Conservation (phyloP, 768 basidiomycete genomes). For the Tricholoma matsutake region DNA sequence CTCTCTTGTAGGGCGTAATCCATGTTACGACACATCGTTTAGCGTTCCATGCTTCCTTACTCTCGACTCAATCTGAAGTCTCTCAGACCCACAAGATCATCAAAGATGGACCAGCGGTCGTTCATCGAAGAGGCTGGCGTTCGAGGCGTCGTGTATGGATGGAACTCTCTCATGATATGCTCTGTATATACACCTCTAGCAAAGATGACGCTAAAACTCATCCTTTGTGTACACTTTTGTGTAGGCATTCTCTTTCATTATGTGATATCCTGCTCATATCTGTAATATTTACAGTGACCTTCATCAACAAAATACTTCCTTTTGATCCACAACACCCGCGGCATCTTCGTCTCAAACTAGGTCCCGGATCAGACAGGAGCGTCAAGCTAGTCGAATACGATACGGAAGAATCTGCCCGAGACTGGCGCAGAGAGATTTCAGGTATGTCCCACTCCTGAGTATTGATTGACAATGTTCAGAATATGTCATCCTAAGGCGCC, state of each 20-base stretch:
- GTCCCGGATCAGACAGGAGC: constrained; percentile 20
- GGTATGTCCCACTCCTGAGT: constrained; percentile 25
- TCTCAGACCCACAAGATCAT: constrained; percentile 34
- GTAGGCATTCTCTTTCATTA: constrained; percentile 31
- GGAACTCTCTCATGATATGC: constrained; percentile 58
- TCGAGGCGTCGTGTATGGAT: constrained; percentile 54
- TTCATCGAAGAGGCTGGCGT: constrained; percentile 44
- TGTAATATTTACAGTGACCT: constrained; percentile 38
- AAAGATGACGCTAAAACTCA: constrained; percentile 50
- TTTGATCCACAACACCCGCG: constrained; percentile 44
- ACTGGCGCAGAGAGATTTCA: constrained; percentile 47
- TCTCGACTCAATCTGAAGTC: constrained; percentile 39
- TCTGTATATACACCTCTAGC: constrained; percentile 54
- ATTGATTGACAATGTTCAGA: not conserved
- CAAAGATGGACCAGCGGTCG: constrained; percentile 47
- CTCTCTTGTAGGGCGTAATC: constrained; percentile 44
- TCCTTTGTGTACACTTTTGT: constrained; percentile 49
- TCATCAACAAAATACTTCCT: constrained; percentile 42
- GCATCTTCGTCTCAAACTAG: constrained; percentile 36
- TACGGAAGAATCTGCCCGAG: constrained; percentile 50
- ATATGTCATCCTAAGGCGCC: constrained; percentile 29
- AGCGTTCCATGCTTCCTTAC: constrained; percentile 61
- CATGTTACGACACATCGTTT: constrained; percentile 66
- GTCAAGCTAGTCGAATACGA: constrained; percentile 47
- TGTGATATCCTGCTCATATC: not conserved